phyloP scores from a whole-genome alignment of 2,329 filamentous ascomycete genomes.

The Colletotrichum tabaci region DNA sequence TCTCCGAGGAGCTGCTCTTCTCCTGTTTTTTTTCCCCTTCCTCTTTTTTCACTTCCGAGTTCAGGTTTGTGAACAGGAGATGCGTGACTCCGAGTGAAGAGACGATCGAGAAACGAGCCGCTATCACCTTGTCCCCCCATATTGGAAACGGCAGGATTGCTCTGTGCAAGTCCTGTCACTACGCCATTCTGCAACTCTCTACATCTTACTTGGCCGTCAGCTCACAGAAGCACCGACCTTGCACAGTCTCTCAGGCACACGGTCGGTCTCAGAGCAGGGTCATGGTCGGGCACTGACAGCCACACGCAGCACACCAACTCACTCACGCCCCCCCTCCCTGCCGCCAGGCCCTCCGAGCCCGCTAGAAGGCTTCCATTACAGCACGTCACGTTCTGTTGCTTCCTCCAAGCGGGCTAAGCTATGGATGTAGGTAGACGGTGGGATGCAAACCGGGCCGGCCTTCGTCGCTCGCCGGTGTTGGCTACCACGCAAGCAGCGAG shows the following conservation, averaged over 20 bases:
- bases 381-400: constrained; percentile 24
- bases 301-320: neutral
- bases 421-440: neutral
- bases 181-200: neutral
- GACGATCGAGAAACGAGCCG: too few relatives aligned
- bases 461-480: neutral
- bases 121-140: too few relatives aligned
- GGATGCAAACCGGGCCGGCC: neutral
- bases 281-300: neutral
- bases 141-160: too few relatives aligned
- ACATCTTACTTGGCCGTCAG: neutral
- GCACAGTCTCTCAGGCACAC: constrained; percentile 14
- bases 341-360: constrained; percentile 22
- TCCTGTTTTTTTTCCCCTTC: neutral
- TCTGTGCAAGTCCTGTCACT: neutral
- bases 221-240: constrained; percentile 9
- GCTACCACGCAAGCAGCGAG: constrained; percentile 5
- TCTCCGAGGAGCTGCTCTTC: constrained; percentile 7
- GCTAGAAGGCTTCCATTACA: constrained; percentile 35
- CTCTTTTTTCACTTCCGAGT: neutral
- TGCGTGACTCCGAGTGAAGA: too few relatives aligned
- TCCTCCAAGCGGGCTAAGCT: constrained; percentile 8
- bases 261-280: constrained; percentile 14
- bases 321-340: neutral
- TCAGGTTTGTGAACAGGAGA: too few relatives aligned